Evolutionary conservation across 768 basidiomycete genomes (phyloP).

Genomic region (Suillus clintonianus): DNA sequence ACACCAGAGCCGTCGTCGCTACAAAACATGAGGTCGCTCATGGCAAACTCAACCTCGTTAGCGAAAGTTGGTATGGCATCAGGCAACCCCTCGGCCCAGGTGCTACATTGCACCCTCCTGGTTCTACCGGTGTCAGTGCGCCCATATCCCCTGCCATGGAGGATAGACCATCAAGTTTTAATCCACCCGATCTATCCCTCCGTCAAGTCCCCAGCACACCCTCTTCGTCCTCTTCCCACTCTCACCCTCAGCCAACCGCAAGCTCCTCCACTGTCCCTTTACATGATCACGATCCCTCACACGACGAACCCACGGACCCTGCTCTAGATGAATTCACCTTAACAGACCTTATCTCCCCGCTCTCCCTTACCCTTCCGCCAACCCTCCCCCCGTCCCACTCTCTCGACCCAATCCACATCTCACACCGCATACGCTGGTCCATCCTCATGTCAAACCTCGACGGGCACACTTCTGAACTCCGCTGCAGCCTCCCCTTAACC

Average conservation of each 20-base stretch:
- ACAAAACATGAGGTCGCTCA: slow-evolving; percentile 67
- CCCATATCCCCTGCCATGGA: slow-evolving; percentile 14
- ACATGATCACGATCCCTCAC: not conserved
- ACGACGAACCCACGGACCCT: slow-evolving; percentile 7
- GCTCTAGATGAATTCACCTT: not conserved
- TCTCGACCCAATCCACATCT: slow-evolving; percentile 73
- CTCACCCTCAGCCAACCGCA: not conserved
- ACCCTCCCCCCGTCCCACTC: slow-evolving; percentile 68
- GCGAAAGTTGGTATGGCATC: slow-evolving; percentile 13
- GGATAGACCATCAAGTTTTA: slow-evolving; percentile 15
- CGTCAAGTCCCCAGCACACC: slow-evolving; percentile 15
- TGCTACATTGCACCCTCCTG: not conserved
- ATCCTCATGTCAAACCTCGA: slow-evolving; percentile 83
- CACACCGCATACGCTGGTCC: slow-evolving; percentile 80
- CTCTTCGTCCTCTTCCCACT: slow-evolving; percentile 15
- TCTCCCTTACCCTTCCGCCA: slow-evolving; percentile 62
- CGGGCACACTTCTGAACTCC: slow-evolving; percentile 92
- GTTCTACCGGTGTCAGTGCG: slow-evolving; percentile 6
- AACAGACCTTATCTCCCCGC: slow-evolving; percentile 56
- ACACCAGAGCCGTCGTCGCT: slow-evolving; percentile 59
- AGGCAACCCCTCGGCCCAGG: slow-evolving; percentile 1
- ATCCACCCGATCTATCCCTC: slow-evolving; percentile 17
- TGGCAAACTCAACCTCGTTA: slow-evolving; percentile 50
- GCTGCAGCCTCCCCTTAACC: slow-evolving; percentile 89
- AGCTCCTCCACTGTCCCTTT: not conserved